phyloP scores from a whole-genome alignment of 495 filamentous ascomycete genomes.

The Pyrenula aspistea region DNA sequence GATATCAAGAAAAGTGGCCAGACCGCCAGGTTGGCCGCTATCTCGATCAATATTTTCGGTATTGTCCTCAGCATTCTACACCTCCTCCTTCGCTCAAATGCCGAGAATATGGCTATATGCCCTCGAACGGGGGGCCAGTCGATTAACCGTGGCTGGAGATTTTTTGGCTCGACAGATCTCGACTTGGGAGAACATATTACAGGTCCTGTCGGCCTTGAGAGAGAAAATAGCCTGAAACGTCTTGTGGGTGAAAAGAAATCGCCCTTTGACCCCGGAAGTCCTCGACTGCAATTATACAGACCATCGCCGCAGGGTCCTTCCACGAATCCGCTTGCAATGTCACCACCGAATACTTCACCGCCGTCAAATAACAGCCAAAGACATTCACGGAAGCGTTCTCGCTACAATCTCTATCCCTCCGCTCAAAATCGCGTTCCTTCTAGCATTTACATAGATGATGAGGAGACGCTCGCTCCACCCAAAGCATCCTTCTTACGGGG shows the following conservation, averaged over 20 bases:
- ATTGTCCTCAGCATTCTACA: slow-evolving; percentile 19
- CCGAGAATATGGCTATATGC: slow-evolving; percentile 17
- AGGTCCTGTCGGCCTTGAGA: background rate
- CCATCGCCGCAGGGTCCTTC: background rate
- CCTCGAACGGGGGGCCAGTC: slow-evolving; percentile 6
- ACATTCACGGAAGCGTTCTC: background rate
- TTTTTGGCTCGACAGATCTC: slow-evolving; percentile 19
- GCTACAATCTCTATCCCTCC: slow-evolving; percentile 7
- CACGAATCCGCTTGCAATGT: background rate
- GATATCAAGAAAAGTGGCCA: background rate
- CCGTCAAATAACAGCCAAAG: background rate
- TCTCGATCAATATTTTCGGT: slow-evolving; percentile 22
- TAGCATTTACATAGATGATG: slow-evolving; percentile 5
- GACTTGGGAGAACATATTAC: slow-evolving; percentile 12
- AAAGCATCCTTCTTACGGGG: slow-evolving; percentile 1
- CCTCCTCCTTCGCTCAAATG: slow-evolving; percentile 21
- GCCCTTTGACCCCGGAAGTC: background rate
- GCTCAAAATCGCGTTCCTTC: slow-evolving; percentile 5
- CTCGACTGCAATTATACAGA: background rate
- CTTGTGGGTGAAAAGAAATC: background rate
- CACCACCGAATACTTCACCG: background rate
- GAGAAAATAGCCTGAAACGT: background rate
- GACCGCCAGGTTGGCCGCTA: slow-evolving; percentile 21
- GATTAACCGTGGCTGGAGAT: slow-evolving; percentile 13
- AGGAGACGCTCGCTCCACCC: slow-evolving; percentile 5